phyloP scores from a whole-genome alignment of 2,329 filamentous ascomycete species.

The Pseudocercospora cruenta region DNA sequence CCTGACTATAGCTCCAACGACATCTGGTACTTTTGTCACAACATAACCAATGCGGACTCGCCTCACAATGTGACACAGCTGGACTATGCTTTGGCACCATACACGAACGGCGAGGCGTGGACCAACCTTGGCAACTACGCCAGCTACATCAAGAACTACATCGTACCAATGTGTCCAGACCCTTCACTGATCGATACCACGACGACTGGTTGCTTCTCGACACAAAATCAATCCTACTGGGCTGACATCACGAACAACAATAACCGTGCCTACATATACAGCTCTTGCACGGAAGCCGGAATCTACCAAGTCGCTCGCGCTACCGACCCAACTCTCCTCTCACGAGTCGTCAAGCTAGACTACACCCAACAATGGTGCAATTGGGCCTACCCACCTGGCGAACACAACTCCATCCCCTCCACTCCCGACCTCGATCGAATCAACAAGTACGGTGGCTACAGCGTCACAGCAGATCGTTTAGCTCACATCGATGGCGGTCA shows the following conservation, averaged over 20 bases:
- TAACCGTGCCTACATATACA: slow-evolving; percentile 55
- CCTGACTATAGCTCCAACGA: slow-evolving; percentile 47
- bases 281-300: slow-evolving; percentile 50
- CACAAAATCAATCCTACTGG: slow-evolving; percentile 50
- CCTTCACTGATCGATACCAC: slow-evolving; percentile 3
- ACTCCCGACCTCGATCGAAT: slow-evolving; percentile 48
- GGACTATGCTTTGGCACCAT: slow-evolving; percentile 53
- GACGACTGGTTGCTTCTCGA: slow-evolving; percentile 51
- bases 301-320: slow-evolving; percentile 54
- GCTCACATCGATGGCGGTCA: slow-evolving; percentile 57
- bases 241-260: slow-evolving; percentile 48
- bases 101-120: slow-evolving; percentile 56
- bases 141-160: slow-evolving; percentile 53
- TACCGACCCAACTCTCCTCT: slow-evolving; percentile 51
- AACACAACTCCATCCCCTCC: slow-evolving; percentile 50
- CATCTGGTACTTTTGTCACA: slow-evolving; percentile 58
- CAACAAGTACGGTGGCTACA: slow-evolving; percentile 54
- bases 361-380: slow-evolving; percentile 61
- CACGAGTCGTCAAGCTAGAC: slow-evolving; percentile 50
- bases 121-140: slow-evolving; percentile 57
- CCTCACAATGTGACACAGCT: slow-evolving; percentile 49
- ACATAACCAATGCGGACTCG: slow-evolving; percentile 53
- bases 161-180: slow-evolving; percentile 41
- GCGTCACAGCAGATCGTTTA: slow-evolving; percentile 52
- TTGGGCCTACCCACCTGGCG: slow-evolving; percentile 57